Base-by-base conservation (phyloP, 1,284 basidiomycete species). In the Apiotrichum domesticum region DNA sequence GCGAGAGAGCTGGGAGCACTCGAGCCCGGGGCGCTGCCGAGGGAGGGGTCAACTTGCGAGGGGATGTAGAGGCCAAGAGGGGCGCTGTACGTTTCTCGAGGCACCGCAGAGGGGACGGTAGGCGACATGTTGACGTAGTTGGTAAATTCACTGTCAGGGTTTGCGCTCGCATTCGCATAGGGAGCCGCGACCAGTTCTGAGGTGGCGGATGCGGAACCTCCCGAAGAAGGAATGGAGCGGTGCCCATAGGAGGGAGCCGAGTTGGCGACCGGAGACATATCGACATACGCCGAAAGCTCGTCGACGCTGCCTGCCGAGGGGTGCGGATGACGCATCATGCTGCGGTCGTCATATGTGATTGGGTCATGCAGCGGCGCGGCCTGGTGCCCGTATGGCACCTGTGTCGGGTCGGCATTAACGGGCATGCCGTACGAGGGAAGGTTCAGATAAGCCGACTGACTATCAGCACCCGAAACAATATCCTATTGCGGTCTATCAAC, bases 401-500 rank as follows among this genome's bases (percentile, higher is more conserved):
- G 52, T 8, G 41, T 45, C 44, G 44, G 35, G 2, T 45, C 55
- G 41, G 55, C 39, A 29, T 39, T 40, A 40, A 40, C 46, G 32
- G 13, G 37, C 8, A 41, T 43, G 37, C 45, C 52, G 15, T 43
- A 52, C 45, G 51, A 52, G 6, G 55, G 46, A 4, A 46, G 34
- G 35, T 46, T 52, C 29, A 52, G 43, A 46, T 45, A 56, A 1
- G 56, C 56, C 11, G 54, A 61, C 53, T 51, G 51, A 21, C 21
- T 21, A 21, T 21, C 21, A 21, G 21, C 21, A 21, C 21, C 21
- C 21, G 21, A 21, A 21, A 21, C 21, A 21, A 21, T 21, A 21
- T 21, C 21, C 21, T 21, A 21, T 21, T 21, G 21, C 21, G 21
- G 21, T 21, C 21, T 21, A 2, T 39, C 6, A 6, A 84, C 88